Percentiles rank a stretch among this genome's conserved stretches.
These are phyloP conservation scores for Serendipita vermifera DNA, from an alignment of 768 basidiomycete genomes.

Conservation along the genomic window DNA sequence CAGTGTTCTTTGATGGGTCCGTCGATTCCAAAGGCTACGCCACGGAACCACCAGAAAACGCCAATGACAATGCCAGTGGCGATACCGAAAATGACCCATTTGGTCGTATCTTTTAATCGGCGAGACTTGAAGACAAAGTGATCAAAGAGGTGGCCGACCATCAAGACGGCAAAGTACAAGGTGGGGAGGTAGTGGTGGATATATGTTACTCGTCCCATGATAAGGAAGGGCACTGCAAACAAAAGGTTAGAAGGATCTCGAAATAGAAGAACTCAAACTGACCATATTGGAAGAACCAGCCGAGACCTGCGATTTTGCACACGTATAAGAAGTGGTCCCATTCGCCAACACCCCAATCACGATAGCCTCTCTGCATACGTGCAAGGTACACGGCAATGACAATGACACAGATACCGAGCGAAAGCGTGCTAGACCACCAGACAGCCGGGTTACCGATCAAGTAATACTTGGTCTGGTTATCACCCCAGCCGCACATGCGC, in stretches of 20 bases:
- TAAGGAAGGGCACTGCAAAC: slow-evolving; percentile 73
- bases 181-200: slow-evolving; percentile 95
- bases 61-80: slow-evolving; percentile 45
- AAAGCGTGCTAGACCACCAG: slow-evolving; percentile 72
- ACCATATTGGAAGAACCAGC: slow-evolving; percentile 90
- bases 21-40: slow-evolving; percentile 80
- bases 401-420: slow-evolving; percentile 43
- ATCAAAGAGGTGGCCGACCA: slow-evolving; percentile 82
- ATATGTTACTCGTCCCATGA: slow-evolving; percentile 97
- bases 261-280: slow-evolving; percentile 19
- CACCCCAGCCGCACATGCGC: slow-evolving; percentile 96
- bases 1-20: slow-evolving; percentile 71
- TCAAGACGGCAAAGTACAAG: slow-evolving; percentile 90
- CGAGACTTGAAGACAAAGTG: slow-evolving; percentile 80
- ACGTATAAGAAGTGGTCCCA: slow-evolving; percentile 95
- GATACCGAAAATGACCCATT: slow-evolving; percentile 57
- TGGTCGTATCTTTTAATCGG: slow-evolving; percentile 47
- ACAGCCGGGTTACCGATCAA: slow-evolving; percentile 83
- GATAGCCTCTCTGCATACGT: slow-evolving; percentile 75
- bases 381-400: slow-evolving; percentile 58
- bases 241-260: slow-evolving; percentile 1
- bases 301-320: slow-evolving; percentile 77
- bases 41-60: slow-evolving; percentile 94
- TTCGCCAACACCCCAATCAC: slow-evolving; percentile 86
- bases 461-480: slow-evolving; percentile 80